Base-by-base conservation (phyloP, 2,329 filamentous ascomycete species). In the Fusarium nelsonii region DNA sequence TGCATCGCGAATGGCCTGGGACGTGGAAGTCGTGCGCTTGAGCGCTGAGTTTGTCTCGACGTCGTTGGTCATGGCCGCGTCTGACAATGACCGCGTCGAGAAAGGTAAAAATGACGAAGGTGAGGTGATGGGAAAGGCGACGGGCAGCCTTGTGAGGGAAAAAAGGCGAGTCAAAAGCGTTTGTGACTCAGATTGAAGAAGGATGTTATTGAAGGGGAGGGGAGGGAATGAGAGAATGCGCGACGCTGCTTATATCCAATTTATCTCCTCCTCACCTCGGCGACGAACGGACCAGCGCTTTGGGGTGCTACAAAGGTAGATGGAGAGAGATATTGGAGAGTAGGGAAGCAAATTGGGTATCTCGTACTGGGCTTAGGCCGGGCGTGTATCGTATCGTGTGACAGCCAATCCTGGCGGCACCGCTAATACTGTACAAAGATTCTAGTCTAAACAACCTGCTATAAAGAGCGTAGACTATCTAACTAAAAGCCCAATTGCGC, bases 1-100 rank as follows among this genome's bases (percentile, higher is more conserved):
- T 14, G 77, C 79, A 72, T 83, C 81, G 50, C 75, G 76, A 14
- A 73, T 63, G 34, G 73, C 74, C 61, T 78, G 75, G 62, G 74
- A 72, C 33, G 70, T 54, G 5, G 62, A 63, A 49, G 72, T 65
- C 20, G 54, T 23, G 51, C 60, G 62, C 66, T 73, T 73, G 30
- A 72, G 71, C 58, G 73, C 68, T 10, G 65, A 61, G 57, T 65
- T 70, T 26, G 67, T 70, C 64, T 75, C 73, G 55, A 65, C 64
- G 68, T 71, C 71, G 65, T 52, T 66, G 66, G 71, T 63, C 72
- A 75, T 75, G 64, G 52, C 70, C 59, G 68, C 68, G 68, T 70
- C 49, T 62, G 60, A 65, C 64, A 45, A 70, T 70, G 68, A 58
- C 68, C 68, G 50, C 30, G 68, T 71, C 68, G 68, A 68, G 62